Evolutionary conservation across 2,329 filamentous ascomycete species (phyloP).

Genomic region (Penicillium sp.): DNA sequence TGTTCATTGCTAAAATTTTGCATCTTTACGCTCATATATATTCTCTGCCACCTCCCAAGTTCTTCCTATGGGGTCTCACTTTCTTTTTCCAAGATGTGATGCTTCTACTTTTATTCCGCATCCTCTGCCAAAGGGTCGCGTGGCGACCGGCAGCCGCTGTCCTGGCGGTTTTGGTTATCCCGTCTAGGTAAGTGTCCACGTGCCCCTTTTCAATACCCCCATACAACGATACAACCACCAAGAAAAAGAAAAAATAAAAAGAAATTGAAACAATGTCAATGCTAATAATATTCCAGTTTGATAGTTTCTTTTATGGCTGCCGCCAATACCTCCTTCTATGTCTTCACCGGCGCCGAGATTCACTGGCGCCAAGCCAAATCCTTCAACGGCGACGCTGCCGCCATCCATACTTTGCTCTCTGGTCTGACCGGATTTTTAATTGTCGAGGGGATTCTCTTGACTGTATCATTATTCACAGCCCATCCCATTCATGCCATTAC

Average conservation of each 20-base stretch:
- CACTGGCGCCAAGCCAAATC: constrained; percentile 36
- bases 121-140: constrained; percentile 22
- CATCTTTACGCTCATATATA: constrained; percentile 30
- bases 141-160: constrained; percentile 21
- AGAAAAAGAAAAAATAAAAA: no score
- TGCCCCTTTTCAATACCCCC: not conserved
- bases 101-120: constrained; percentile 24
- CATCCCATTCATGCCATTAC: constrained; percentile 24
- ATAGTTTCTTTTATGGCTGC: constrained; percentile 34
- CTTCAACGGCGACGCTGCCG: constrained; percentile 34
- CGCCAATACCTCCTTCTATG: constrained; percentile 34
- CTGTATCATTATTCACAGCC: constrained; percentile 25
- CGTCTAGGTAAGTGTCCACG: constrained; percentile 26
- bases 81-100: constrained; percentile 33
- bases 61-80: constrained; percentile 29
- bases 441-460: constrained; percentile 28
- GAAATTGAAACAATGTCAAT: not conserved
- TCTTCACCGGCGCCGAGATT: constrained; percentile 36
- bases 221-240: no score
- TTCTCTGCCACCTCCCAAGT: constrained; percentile 23
- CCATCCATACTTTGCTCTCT: constrained; percentile 32
- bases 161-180: constrained; percentile 25
- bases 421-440: constrained; percentile 35
- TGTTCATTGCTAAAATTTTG: constrained; percentile 27
- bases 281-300: constrained; percentile 19